Evolutionary conservation across 2,329 filamentous ascomycete genomes (phyloP), one percentile per base, ranked within the genome.

Genomic region (Dothiorella sarmentorum): DNA sequence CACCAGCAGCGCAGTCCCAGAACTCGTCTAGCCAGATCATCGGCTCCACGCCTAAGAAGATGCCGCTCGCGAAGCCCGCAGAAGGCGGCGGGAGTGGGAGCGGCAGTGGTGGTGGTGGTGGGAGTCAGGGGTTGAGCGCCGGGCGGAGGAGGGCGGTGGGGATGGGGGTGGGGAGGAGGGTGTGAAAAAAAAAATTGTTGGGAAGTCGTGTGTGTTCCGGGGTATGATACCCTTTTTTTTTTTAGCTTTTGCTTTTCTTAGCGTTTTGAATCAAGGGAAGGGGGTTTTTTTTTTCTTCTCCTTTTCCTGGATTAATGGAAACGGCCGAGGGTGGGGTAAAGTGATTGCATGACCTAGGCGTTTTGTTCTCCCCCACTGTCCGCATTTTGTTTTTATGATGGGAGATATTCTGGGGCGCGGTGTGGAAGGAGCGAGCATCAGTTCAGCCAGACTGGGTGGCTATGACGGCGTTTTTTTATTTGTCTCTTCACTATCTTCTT

Each of bases 21-120:
- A 29, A 13, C n/a, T 3, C 17, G 6, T 3, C 22, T 2, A 15
- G 33, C n/a, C 27, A 31, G 15, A 45, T 49, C 33, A 58, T 40
- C 42, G 43, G 55, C 20, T 27, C 31, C 17, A 58, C 55, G 11
- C 55, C 55, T n/a, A 44, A 33, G n/a, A 58, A 58, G 33, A 49
- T 58, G 42, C 29, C 43, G 11, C 22, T 49, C 22, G 20, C 53
- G 20, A 57, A 29, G n/a, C 33, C 20, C 9, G 20, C 45, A 1
- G 24, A n/a, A 7, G 20, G 15, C 7, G 13, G 2, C 15, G 47
- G n/a, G 7, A 22, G 17, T 13, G 20, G 15, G 5, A 24, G 31
- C 4, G 37, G 11, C 3, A 11, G 10, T 24, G 29, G 22, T 29
- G 43, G 7, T 7, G 45, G 6, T 18, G 11, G n/a, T 17, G 24